Conservation (phyloP, 2,329 filamentous ascomycete genomes). For the Erysiphe pulchra region DNA sequence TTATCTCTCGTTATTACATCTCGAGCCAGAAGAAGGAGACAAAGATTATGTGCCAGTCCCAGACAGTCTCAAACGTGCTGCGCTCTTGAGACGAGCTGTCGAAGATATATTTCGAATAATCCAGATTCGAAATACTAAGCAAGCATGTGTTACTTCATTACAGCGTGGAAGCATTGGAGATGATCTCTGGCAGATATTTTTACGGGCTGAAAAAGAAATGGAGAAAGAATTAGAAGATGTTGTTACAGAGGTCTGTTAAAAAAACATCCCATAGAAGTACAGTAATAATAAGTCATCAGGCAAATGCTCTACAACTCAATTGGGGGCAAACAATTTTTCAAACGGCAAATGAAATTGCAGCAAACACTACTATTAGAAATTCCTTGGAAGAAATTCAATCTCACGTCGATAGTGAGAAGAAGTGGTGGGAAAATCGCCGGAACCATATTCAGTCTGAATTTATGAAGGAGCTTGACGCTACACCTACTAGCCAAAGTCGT, state of each 20-base stretch:
- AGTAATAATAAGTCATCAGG: conserved; percentile 23
- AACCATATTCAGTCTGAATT: conserved; percentile 48
- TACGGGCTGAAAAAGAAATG: conserved; percentile 87
- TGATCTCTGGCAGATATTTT: conserved; percentile 81
- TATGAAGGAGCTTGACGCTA: conserved; percentile 60
- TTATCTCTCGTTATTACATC: conserved; percentile 76
- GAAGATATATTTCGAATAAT: conserved; percentile 88
- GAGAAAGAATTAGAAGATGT: conserved; percentile 89
- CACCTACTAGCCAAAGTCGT: conserved; percentile 21
- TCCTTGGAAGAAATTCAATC: conserved; percentile 50
- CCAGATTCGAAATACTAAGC: conserved; percentile 68
- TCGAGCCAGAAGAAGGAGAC: conserved; percentile 32
- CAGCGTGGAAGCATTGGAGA: conserved; percentile 86
- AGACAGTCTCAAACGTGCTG: conserved; percentile 65
- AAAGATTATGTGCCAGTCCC: conserved; percentile 49
- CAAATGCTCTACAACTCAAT: conserved; percentile 64
- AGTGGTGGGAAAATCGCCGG: conserved; percentile 79
- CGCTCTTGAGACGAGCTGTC: conserved; percentile 64
- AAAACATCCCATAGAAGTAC: not conserved
- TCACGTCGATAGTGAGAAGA: conserved; percentile 47
- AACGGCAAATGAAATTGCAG: conserved; percentile 82
- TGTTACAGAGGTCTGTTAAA: conserved; percentile 57
- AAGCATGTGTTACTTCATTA: conserved; percentile 57
- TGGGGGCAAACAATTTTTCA: conserved; percentile 97
- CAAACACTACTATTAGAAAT: conserved; percentile 53